Base-by-base conservation (phyloP, 2,329 filamentous ascomycete species). In the Epichloe gansuensis region DNA sequence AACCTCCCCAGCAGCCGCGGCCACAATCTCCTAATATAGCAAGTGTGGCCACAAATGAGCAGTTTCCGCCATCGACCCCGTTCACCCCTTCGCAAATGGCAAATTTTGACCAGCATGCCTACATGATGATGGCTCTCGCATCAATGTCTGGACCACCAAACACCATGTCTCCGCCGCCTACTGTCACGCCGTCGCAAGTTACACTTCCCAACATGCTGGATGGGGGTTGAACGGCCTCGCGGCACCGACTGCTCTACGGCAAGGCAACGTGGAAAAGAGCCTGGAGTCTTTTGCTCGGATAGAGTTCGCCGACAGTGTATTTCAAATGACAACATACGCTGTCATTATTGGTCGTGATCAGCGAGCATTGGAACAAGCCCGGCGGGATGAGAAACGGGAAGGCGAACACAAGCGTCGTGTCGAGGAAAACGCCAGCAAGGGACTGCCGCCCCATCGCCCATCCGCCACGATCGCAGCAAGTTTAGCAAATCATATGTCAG, bases 251-350 rank as follows among this genome's bases (percentile, higher is more conserved):
- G 63, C 67, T 42, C 60, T 65, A 39, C 65, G 65, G 13, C 68
- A 69, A 51, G 58, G 63, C 49, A 63, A 59, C n/a, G 57, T 65
- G 7, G 64, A 68, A 21, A 72, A 73, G 58, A 69, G 67, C 47
- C 66, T 81, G 13, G 75, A 80, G 60, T 80, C 77, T 3, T 81
- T 80, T 63, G 78, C 78, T 44, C 72, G 74, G 50, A 72, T 91
- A 55, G 79, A 83, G 60, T 90, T 91, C 63, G 76, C 78, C 58
- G 86, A 91, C 70, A 85, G 85, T 62, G 78, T 82, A 52, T 90
- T 87, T 65, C 86, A 87, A 67, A 86, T 91, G 81, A 88, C 82
- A 50, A 88, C 85, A 1, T 84, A 83, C 60, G 76, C 80, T 50
- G 77, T 90, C 59, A 78, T 86, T 53, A 80, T 91, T 31, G 86